Evolutionary conservation across 2,329 filamentous ascomycete genomes (phyloP).

Genomic region (Pleoardoris graminearum): DNA sequence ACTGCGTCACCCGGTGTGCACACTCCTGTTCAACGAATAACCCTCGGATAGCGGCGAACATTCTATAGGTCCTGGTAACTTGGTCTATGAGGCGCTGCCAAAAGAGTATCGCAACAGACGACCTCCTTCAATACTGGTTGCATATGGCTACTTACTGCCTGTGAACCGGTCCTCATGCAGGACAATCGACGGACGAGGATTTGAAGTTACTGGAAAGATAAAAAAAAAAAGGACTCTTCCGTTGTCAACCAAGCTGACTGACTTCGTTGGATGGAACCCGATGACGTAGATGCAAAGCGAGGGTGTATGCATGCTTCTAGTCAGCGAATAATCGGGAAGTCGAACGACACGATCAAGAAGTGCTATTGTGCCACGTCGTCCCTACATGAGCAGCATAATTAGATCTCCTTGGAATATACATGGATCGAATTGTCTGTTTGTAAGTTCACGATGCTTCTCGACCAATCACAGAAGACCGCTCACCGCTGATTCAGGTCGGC

Average conservation of each 20-base stretch:
- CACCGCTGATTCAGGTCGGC: slow-evolving; percentile 41
- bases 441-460: slow-evolving; percentile 16
- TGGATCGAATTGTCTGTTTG: neutral
- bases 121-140: too few relatives aligned
- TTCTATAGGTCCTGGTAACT: too few relatives aligned
- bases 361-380: slow-evolving; percentile 16
- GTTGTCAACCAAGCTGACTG: neutral
- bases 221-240: too few relatives aligned
- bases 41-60: too few relatives aligned
- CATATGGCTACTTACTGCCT: too few relatives aligned
- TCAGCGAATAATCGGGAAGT: neutral
- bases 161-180: too few relatives aligned
- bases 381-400: slow-evolving; percentile 12
- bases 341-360: slow-evolving; percentile 6
- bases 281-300: neutral
- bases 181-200: too few relatives aligned
- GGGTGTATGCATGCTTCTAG: neutral
- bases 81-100: too few relatives aligned
- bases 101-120: too few relatives aligned
- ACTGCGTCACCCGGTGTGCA: neutral
- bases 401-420: slow-evolving; percentile 18
- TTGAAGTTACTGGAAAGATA: too few relatives aligned
- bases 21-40: too few relatives aligned
- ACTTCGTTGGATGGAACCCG: neutral
- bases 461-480: slow-evolving; percentile 35